Evolutionary conservation across 495 filamentous ascomycete genomes (phyloP), one percentile per base, ranked within the genome.

Genomic region (Penicillium bialowiezense): DNA sequence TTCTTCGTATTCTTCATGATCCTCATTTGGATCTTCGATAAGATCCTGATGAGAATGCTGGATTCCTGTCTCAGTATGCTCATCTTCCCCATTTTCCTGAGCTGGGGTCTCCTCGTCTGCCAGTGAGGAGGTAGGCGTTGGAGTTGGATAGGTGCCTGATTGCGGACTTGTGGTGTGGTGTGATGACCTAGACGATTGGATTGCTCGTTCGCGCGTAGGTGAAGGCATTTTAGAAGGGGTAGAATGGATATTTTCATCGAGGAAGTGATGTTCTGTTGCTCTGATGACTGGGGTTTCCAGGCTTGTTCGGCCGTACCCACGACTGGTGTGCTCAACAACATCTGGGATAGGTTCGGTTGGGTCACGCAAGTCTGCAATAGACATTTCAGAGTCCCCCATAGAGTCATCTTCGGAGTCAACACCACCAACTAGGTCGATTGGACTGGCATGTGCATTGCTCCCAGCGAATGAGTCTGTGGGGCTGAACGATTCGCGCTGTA

Each of bases 1-100:
- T 26, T 80, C 76, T 36, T 80, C 75, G 50, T 72, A 79, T 26
- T 80, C 76, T 41, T 64, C 52, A 34, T 76, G 70, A 10, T 75
- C 67, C 26, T 70, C 66, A 12, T 65, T 76, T 7, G 72, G 68
- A 38, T 76, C 74, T 24, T 36, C 44, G 15, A 48, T 21, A n/a
- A 37, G 34, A 18, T 50, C 48, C 3, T 31, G 6, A 9, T 42
- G 46, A 31, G 43, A 46, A 13, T 44, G 40, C 8, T 52, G 58
- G 32, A 29, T 18, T 29, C 38, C 20, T 18, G 10, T 24, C n/a
- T 24, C 29, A 14, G 19, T n/a, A 3, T 39, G 14, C 12, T 55
- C 41, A 32, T 43, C 17, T 43, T 15, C 18, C 3, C 28, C 44
- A 17, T 28, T 10, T 26, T 51, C 31, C 18, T 24, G 38, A 6